Evolutionary conservation across 805 yeast species (phyloP).

Genomic region (Blastobotrys muscicola): DNA sequence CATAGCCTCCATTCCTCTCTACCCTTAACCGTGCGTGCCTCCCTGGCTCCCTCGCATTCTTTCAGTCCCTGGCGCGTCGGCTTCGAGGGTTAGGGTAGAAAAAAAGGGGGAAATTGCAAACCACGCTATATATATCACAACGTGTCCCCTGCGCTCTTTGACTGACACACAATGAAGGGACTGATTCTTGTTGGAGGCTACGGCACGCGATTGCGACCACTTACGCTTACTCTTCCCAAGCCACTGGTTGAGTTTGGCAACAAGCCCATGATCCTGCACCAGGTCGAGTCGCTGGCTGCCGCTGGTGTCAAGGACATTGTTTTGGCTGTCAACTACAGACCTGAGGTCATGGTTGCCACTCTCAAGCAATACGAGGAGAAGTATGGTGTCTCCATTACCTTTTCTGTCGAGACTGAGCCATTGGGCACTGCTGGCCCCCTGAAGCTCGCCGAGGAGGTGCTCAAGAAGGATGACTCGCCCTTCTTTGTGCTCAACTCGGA

Average conservation of each 20-base stretch:
- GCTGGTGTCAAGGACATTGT: slow-evolving; percentile 99
- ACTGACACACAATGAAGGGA: slow-evolving; percentile 60
- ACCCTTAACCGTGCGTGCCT: too few relatives aligned
- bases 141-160: background rate
- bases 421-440: slow-evolving; percentile 99
- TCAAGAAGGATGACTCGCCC: slow-evolving; percentile 91
- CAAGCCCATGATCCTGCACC: slow-evolving; percentile 98
- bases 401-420: slow-evolving; percentile 98
- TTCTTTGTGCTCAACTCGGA: slow-evolving; percentile 97
- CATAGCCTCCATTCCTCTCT: too few relatives aligned
- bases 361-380: slow-evolving; percentile 88
- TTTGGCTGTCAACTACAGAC: slow-evolving; percentile 97
- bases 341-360: slow-evolving; percentile 97
- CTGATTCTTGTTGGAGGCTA: slow-evolving; percentile 98
- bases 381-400: slow-evolving; percentile 90
- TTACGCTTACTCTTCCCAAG: slow-evolving; percentile 89
- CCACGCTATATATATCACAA: background rate
- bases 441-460: slow-evolving; percentile 88
- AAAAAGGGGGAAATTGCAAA: too few relatives aligned
- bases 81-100: too few relatives aligned
- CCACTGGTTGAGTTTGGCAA: slow-evolving; percentile 97
- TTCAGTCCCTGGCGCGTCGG: too few relatives aligned
- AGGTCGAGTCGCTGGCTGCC: slow-evolving; percentile 92
- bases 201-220: slow-evolving; percentile 99
- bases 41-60: too few relatives aligned